A percentile compares a stretch with the other conserved stretches of the same genome.
phyloP scores from a whole-genome alignment of 352 stramenopile species.

The Phytophthora macrochlamydospora region DNA sequence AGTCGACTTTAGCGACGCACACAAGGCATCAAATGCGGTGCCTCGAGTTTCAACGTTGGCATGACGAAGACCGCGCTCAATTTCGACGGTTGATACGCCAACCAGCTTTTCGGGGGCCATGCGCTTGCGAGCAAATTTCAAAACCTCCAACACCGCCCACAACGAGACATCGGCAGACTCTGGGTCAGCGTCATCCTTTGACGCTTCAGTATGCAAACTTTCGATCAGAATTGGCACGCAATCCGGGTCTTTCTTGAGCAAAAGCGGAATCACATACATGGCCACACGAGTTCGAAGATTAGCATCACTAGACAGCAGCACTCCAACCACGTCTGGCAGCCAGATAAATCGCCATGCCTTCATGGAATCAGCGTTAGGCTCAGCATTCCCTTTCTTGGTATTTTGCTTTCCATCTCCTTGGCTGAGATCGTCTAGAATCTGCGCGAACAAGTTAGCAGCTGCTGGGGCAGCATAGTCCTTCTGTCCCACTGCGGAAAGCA shows the following conservation, averaged over 20 bases:
- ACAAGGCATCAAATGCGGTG: constrained; percentile 82
- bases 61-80: constrained; percentile 66
- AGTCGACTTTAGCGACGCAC: constrained; percentile 80
- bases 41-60: constrained; percentile 56
- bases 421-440: constrained; percentile 60
- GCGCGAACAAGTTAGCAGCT: constrained; percentile 71
- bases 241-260: constrained; percentile 71
- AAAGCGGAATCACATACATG: constrained; percentile 76
- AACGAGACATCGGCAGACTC: constrained; percentile 48
- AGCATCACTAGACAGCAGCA: constrained; percentile 54
- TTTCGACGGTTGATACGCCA: constrained; percentile 53
- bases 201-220: constrained; percentile 40
- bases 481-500: constrained; percentile 68
- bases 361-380: constrained; percentile 27
- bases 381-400: constrained; percentile 8
- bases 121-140: constrained; percentile 81
- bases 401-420: constrained; percentile 18
- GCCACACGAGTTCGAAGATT: constrained; percentile 67
- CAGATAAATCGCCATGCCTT: constrained; percentile 50
- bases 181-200: constrained; percentile 10
- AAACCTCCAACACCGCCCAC: constrained; percentile 78
- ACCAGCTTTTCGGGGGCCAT: constrained; percentile 64
- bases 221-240: constrained; percentile 60
- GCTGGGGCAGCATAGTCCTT: constrained; percentile 69
- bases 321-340: constrained; percentile 58